Evolutionary conservation across 73 alveolate species (phyloP), one percentile per base, ranked within the genome.

Genomic region (Effrenium voratum): DNA sequence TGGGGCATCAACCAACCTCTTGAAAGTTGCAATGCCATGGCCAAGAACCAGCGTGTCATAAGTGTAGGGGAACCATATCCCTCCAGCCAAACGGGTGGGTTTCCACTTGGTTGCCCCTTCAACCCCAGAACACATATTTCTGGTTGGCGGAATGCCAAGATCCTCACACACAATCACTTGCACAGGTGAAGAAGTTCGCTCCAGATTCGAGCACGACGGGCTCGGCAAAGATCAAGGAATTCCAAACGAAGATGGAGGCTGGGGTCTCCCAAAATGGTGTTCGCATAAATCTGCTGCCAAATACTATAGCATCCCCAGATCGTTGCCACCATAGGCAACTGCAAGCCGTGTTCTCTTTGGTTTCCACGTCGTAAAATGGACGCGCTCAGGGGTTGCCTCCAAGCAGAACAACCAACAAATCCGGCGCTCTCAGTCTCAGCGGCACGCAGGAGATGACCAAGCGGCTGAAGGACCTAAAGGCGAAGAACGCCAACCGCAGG

Each of bases 211-310:
- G 73, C 38, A 28, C 10, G 13, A 50, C 32, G 49, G 92, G 92
- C 92, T 49, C 76, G 0, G 38, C 32, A 34, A 82, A 82, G 60
- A 47, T 82, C 92, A 3, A 47, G 43, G 75, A 47, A 43, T 82
- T 46, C 16, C 92, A 82, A 30, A n/a, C 72, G 38, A 32, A 47
- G 73, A 82, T 82, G 92, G 92, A 82, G 12, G 92, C n/a, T n/a
- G n/a, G n/a, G n/a, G n/a, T n/a, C n/a, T n/a, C n/a, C n/a, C n/a
- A n/a, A n/a, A n/a, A n/a, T n/a, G n/a, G n/a, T n/a, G n/a, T n/a
- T n/a, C n/a, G n/a, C n/a, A n/a, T n/a, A n/a, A n/a, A n/a, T n/a
- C n/a, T n/a, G n/a, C n/a, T n/a, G n/a, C n/a, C n/a, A n/a, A n/a
- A n/a, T n/a, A n/a, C n/a, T n/a, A n/a, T n/a, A n/a, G n/a, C n/a